phyloP scores from a whole-genome alignment of 192 early-diverging fungal genomes.

The Geosiphon pyriformis region DNA sequence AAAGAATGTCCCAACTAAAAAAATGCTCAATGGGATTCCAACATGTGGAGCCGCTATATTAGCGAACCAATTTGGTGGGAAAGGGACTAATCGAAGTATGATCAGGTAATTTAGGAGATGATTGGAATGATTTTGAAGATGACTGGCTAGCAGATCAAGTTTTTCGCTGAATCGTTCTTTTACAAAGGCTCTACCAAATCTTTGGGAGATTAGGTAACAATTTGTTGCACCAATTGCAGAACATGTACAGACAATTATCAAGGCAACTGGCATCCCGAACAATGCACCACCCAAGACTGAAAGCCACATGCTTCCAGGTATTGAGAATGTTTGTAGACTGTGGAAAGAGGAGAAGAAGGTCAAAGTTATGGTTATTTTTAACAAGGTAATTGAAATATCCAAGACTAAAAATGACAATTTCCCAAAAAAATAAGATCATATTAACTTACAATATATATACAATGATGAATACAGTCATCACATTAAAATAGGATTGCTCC shows the following conservation, averaged over 20 bases:
- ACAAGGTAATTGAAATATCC: background rate
- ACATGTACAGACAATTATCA: slow-evolving; percentile 45
- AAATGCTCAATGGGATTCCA: slow-evolving; percentile 44
- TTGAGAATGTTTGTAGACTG: slow-evolving; percentile 56
- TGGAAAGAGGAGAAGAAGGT: slow-evolving; percentile 1
- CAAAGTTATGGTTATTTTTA: background rate
- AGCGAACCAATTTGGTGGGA: slow-evolving; percentile 57
- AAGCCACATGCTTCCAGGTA: slow-evolving; percentile 61
- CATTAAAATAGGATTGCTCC: slow-evolving; percentile 44
- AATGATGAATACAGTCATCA: slow-evolving; percentile 41
- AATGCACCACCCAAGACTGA: slow-evolving; percentile 52
- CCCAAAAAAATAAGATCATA: too few species aligned
- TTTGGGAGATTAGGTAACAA: slow-evolving; percentile 47
- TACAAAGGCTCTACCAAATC: slow-evolving; percentile 45
- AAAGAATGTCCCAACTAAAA: slow-evolving; percentile 52
- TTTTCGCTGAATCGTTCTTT: slow-evolving; percentile 33
- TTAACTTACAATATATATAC: slow-evolving; percentile 54
- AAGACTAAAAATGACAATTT: too few species aligned
- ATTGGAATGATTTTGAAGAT: slow-evolving; percentile 39
- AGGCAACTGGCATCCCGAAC: slow-evolving; percentile 45
- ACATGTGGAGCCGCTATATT: slow-evolving; percentile 56
- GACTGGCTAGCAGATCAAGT: background rate
- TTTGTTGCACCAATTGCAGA: slow-evolving; percentile 48
- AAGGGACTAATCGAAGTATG: slow-evolving; percentile 46
- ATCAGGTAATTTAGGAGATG: slow-evolving; percentile 57